Evolutionary conservation across 2,329 filamentous ascomycete genomes (phyloP).

Genomic region (Elsinoe necatrix): DNA sequence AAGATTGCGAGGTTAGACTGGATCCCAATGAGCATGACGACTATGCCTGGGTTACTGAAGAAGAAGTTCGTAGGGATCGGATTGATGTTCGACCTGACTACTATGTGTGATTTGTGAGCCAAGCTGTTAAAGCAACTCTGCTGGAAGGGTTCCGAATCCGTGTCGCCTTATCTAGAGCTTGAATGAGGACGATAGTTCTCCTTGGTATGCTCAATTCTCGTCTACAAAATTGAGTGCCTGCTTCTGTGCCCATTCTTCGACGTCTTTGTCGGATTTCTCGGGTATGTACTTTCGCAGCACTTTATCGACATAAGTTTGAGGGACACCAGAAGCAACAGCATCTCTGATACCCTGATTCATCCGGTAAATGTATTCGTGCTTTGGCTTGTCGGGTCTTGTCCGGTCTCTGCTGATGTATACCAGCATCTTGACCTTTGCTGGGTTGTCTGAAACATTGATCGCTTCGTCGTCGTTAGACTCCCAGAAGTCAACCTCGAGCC

Average conservation of each 20-base stretch:
- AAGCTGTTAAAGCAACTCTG: not conserved
- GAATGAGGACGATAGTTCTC: not conserved
- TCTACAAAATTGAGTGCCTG: constrained; percentile 31
- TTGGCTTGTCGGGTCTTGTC: constrained; percentile 35
- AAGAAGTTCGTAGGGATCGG: not conserved
- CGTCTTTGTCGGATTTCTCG: constrained; percentile 22
- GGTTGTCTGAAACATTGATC: constrained; percentile 23
- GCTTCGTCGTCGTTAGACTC: constrained; percentile 17
- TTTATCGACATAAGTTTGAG: constrained; percentile 45
- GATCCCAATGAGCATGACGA: not conserved
- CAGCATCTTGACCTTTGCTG: constrained; percentile 35
- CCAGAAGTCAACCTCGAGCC: constrained; percentile 40
- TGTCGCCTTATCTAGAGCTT: not conserved
- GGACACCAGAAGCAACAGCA: constrained; percentile 47
- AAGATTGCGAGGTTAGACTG: not conserved
- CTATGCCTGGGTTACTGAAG: not conserved
- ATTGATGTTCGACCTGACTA: not conserved
- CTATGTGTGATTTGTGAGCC: not conserved
- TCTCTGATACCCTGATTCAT: constrained; percentile 58
- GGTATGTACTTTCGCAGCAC: constrained; percentile 48
- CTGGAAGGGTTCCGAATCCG: not conserved
- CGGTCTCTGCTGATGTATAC: constrained; percentile 51
- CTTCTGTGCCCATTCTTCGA: constrained; percentile 28
- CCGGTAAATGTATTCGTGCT: constrained; percentile 51
- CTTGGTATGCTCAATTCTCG: constrained; percentile 15